Conservation (phyloP, 2,329 filamentous ascomycete genomes). For the Alternaria dauci region DNA sequence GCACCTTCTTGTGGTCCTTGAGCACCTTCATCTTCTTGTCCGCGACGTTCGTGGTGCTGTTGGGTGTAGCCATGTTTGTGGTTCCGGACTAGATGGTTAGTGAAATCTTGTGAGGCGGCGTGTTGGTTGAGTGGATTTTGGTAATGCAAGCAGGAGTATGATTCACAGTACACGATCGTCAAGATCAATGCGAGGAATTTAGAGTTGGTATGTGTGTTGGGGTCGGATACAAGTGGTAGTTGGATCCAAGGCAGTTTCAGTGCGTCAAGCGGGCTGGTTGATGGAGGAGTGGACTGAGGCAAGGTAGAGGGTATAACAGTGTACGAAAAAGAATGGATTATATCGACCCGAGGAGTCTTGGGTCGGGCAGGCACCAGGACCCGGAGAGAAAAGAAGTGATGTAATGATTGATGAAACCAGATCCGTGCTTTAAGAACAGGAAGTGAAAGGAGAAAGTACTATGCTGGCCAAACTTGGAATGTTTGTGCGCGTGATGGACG, state of each 20-base stretch:
- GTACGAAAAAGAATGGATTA: background rate
- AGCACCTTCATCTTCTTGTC: slow-evolving; percentile 14
- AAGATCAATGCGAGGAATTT: no score
- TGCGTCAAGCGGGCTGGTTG: background rate
- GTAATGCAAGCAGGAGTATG: background rate
- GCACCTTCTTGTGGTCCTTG: slow-evolving; percentile 11
- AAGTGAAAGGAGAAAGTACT: background rate
- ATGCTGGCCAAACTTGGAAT: background rate
- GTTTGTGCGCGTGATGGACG: background rate
- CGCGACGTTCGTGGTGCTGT: background rate
- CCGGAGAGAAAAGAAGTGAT: background rate
- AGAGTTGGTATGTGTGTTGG: accelerated
- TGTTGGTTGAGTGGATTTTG: background rate
- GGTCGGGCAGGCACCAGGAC: background rate
- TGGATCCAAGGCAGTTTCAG: background rate
- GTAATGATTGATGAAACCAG: background rate
- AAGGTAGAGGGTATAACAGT: background rate
- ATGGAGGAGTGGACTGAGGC: background rate
- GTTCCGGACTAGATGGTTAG: background rate
- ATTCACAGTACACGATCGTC: background rate
- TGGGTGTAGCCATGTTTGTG: background rate
- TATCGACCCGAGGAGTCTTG: background rate
- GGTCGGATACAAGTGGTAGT: no score
- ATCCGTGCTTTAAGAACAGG: background rate
- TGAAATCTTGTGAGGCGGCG: background rate